Conservation (phyloP, 169 alveolate species). For the Perkinsus olseni region DNA sequence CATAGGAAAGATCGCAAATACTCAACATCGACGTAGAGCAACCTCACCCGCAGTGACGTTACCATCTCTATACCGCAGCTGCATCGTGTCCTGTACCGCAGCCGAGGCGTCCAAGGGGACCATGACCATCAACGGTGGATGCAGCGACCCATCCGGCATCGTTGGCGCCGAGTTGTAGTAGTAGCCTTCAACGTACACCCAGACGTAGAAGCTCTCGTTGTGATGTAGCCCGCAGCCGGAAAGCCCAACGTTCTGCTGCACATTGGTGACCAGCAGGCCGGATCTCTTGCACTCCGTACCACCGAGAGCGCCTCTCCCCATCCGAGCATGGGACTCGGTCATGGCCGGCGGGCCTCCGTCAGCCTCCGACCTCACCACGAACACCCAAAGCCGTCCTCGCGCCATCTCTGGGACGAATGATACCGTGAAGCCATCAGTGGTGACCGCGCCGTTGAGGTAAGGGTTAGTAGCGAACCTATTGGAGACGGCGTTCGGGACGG, state of each 20-base stretch:
- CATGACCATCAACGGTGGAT: not conserved
- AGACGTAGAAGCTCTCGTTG: not conserved
- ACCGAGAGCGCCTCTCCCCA: not conserved
- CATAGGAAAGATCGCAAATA: not conserved
- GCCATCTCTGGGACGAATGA: not conserved
- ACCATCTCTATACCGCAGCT: not conserved
- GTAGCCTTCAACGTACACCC: not conserved
- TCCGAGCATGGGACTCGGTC: not conserved
- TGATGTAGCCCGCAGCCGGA: not conserved
- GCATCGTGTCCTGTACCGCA: not conserved
- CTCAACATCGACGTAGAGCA: too few species aligned
- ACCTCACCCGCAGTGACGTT: not conserved
- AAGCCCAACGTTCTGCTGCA: not conserved
- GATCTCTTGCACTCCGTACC: not conserved
- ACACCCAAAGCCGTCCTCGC: not conserved
- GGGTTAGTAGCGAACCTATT: not conserved
- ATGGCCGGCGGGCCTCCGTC: not conserved
- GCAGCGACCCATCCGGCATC: not conserved
- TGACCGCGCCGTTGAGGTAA: not conserved
- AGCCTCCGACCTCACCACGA: not conserved
- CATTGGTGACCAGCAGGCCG: not conserved
- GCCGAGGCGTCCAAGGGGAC: not conserved
- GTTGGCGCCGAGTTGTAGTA: not conserved
- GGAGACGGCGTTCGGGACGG: not conserved
- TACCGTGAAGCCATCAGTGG: not conserved